A percentile compares a stretch with the other conserved stretches of the same genome.
phyloP scores from a whole-genome alignment of 345 rosid species.

The Luvunga scandens region DNA sequence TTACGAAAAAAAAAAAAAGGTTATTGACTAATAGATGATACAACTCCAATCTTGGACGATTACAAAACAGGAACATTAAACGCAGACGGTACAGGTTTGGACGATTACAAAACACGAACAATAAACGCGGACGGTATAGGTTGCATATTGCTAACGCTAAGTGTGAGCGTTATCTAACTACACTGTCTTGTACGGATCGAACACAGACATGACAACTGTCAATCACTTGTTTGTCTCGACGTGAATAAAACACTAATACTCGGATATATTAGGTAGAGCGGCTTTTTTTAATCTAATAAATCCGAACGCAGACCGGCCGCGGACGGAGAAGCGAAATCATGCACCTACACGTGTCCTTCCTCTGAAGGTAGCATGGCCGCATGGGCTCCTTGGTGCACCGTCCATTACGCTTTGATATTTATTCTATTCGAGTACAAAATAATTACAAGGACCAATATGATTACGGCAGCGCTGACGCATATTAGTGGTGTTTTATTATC shows the following conservation, averaged over 20 bases:
- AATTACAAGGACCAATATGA: not conserved
- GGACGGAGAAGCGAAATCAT: not conserved
- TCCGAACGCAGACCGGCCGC: constrained; percentile 12
- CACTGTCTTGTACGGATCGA: not conserved
- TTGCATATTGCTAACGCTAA: not conserved
- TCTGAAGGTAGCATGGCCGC: not conserved
- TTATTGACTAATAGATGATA: no score
- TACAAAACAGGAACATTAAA: no score
- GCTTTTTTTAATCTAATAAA: not conserved
- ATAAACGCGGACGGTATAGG: not conserved
- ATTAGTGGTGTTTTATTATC: no score
- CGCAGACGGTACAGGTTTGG: no score
- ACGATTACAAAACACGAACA: no score
- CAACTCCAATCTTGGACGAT: no score
- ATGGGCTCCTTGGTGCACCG: not conserved
- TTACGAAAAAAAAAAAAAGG: no score
- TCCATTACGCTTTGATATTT: not conserved
- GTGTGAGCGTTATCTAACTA: not conserved
- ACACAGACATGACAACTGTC: no score
- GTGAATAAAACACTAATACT: no score
- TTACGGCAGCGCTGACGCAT: constrained; percentile 24
- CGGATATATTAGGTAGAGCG: no score
- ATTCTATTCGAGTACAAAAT: not conserved
- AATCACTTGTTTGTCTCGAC: constrained; percentile 3
- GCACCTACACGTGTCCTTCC: constrained; percentile 10